phyloP scores from a whole-genome alignment of 306 rosid species.

The Leucaena leucocephala region DNA sequence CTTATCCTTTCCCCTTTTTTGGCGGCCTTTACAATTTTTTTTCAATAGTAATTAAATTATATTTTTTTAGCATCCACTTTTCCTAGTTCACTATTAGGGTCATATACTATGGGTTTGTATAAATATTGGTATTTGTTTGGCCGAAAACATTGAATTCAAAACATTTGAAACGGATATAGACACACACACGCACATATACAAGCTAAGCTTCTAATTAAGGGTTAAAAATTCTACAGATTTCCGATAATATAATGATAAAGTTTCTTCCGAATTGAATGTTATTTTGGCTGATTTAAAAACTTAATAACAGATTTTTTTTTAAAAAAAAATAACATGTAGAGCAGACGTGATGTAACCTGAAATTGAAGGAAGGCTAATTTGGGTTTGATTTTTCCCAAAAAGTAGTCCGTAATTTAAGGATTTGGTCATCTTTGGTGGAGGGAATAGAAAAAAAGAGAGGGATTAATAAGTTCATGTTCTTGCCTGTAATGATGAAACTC shows the following conservation, averaged over 20 bases:
- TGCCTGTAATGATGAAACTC: constrained; percentile 31
- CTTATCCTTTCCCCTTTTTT: neutral
- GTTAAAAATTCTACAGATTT: neutral
- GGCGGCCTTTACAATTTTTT: neutral
- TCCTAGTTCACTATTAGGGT: constrained; percentile 3
- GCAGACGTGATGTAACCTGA: too few species aligned
- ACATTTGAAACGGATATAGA: neutral
- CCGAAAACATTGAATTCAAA: constrained; percentile 43
- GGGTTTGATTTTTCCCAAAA: constrained; percentile 10
- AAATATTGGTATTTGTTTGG: constrained; percentile 18
- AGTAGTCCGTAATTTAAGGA: constrained; percentile 45
- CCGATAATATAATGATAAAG: constrained; percentile 1
- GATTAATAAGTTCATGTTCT: constrained; percentile 22
- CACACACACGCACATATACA: neutral
- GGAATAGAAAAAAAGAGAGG: constrained; percentile 18
- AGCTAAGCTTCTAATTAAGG: neutral
- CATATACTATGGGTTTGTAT: constrained; percentile 1
- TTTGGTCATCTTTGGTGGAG: constrained; percentile 28
- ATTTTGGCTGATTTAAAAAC: neutral
- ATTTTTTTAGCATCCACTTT: neutral
- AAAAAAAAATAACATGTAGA: too few species aligned
- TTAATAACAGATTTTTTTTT: neutral
- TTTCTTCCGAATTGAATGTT: neutral
- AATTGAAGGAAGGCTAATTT: neutral
- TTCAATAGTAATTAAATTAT: neutral